Percentiles rank a stretch among this genome's conserved stretches.
Evolutionary conservation across 176 grass and related monocot genomes (phyloP).

Genomic region (Triticum monococcum): DNA sequence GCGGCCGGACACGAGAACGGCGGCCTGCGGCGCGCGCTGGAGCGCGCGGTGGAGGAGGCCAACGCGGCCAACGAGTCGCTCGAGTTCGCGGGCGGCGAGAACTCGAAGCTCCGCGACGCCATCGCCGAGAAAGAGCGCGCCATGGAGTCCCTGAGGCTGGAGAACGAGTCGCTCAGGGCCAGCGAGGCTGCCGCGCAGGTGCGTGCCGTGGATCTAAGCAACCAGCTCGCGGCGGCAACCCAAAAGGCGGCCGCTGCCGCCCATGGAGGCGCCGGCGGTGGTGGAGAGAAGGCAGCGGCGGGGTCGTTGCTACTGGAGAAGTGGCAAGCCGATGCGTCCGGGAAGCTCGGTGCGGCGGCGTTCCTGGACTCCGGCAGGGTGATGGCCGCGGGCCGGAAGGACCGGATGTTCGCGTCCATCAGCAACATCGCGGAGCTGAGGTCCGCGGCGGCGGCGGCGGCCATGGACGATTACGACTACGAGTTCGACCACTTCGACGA

Average conservation of each 20-base stretch:
- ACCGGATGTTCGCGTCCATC: conserved; percentile 57
- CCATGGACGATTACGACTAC: conserved; percentile 51
- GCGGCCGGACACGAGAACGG: conserved; percentile 50
- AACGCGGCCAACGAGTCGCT: conserved; percentile 49
- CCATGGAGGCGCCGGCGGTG: background rate
- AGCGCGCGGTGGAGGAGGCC: conserved; percentile 59
- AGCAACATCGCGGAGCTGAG: conserved; percentile 77
- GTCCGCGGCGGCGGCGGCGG: conserved; percentile 43
- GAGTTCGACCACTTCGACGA: conserved; percentile 61
- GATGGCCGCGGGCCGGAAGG: conserved; percentile 25
- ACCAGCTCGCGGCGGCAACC: conserved; percentile 44
- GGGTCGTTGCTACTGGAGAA: background rate
- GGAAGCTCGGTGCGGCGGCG: conserved; percentile 45
- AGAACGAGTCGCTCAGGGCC: conserved; percentile 57
- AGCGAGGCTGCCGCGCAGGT: conserved; percentile 60
- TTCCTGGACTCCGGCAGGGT: conserved; percentile 39
- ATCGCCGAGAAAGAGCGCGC: conserved; percentile 41
- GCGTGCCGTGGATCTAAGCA: conserved; percentile 55
- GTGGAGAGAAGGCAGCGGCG: background rate
- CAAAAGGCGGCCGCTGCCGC: background rate
- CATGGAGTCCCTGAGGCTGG: conserved; percentile 47
- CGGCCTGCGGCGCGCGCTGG: conserved; percentile 53
- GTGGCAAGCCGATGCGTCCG: conserved; percentile 24
- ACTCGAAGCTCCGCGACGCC: conserved; percentile 42
- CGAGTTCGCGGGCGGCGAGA: conserved; percentile 45